Percentiles rank a stretch among this genome's conserved stretches.
Conservation (phyloP, 345 rosid species). For the Eucalyptus shirleyi region DNA sequence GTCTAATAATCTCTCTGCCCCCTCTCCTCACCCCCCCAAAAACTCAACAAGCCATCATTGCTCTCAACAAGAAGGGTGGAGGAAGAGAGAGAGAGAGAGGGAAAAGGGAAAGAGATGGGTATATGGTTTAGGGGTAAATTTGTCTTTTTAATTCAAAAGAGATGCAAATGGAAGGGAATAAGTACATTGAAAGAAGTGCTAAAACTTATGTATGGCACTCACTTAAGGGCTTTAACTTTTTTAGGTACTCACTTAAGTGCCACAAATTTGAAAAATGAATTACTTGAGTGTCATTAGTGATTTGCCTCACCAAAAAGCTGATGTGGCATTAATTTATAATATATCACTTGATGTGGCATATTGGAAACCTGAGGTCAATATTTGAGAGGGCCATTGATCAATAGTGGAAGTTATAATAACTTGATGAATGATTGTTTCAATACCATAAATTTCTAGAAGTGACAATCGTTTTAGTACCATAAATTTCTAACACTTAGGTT, state of each 20-base stretch:
- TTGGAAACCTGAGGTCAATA: neutral
- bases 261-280: neutral
- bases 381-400: neutral
- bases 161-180: slow-evolving; percentile 15
- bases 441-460: neutral
- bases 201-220: neutral
- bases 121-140: slow-evolving; percentile 18
- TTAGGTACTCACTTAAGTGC: neutral
- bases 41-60: no score
- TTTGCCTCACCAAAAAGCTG: neutral
- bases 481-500: no score
- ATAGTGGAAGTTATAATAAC: neutral
- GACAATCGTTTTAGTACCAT: no score
- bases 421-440: neutral
- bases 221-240: neutral
- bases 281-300: neutral
- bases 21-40: neutral
- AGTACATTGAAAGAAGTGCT: fast-evolving
- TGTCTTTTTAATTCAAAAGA: slow-evolving; percentile 15
- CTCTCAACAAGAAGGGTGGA: neutral
- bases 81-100: neutral
- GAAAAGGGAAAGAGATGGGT: neutral
- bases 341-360: neutral
- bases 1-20: neutral
- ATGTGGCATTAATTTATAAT: neutral